These are phyloP conservation scores for Sugiyamaella japonica DNA, from an alignment of 1,139 yeast species.

Conservation along the genomic window DNA sequence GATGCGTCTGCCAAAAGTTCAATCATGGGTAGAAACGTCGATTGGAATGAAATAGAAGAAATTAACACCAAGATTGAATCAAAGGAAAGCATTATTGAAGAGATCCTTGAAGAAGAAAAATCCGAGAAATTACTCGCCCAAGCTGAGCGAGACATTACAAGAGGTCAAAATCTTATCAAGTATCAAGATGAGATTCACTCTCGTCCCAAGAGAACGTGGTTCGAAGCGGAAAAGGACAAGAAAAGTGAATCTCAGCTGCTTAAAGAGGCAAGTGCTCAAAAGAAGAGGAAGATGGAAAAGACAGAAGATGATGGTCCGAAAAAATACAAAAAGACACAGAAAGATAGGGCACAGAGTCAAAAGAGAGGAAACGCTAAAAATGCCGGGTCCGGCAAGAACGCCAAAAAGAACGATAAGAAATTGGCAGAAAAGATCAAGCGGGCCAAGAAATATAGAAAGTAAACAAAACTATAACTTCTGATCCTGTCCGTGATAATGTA, in stretches of 20 bases:
- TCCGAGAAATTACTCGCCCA: conserved; percentile 78
- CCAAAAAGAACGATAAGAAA: conserved; percentile 37
- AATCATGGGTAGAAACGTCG: conserved; percentile 79
- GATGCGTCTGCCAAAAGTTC: conserved; percentile 38
- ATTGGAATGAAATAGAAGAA: conserved; percentile 80
- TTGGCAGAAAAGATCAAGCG: conserved; percentile 68
- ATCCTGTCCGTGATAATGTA: conserved; percentile 1
- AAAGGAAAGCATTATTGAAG: conserved; percentile 63
- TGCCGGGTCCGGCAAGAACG: conserved; percentile 5
- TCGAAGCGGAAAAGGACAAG: conserved; percentile 75
- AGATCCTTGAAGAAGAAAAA: conserved; percentile 83
- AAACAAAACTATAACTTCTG: conserved; percentile 26
- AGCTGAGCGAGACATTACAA: conserved; percentile 88
- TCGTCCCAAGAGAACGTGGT: conserved; percentile 97
- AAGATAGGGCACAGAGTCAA: conserved; percentile 31
- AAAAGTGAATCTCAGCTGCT: conserved; percentile 38
- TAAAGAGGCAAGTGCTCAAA: conserved; percentile 41
- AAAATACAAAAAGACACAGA: conserved; percentile 37
- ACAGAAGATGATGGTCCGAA: conserved; percentile 41
- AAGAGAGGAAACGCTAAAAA: conserved; percentile 21
- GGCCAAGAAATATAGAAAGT: conserved; percentile 52
- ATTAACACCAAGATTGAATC: conserved; percentile 59
- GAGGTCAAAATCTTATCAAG: conserved; percentile 79
- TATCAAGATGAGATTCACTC: conserved; percentile 81
- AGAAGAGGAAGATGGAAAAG: conserved; percentile 61